These are phyloP conservation scores for Vitis hybrid DNA, from an alignment of 177 flowering plant species.

Conservation along the genomic window DNA sequence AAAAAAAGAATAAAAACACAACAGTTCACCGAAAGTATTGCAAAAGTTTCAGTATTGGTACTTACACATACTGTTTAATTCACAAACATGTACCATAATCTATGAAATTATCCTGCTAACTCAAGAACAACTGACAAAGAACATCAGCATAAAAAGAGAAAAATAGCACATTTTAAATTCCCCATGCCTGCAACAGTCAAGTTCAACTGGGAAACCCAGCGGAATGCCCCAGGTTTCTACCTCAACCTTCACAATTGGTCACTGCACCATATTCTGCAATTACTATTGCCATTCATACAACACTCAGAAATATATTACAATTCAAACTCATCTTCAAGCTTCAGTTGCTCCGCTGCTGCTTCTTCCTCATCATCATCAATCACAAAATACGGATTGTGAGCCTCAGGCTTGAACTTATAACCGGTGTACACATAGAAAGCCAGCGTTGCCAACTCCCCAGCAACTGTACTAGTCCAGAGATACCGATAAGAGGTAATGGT, in stretches of 20 bases:
- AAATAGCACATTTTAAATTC: background rate
- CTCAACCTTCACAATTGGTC: slow-evolving; percentile 4
- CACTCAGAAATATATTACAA: slow-evolving; percentile 33
- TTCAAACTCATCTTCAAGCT: slow-evolving; percentile 86
- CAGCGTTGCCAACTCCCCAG: slow-evolving; percentile 77
- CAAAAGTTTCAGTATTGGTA: slow-evolving; percentile 5
- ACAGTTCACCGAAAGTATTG: background rate
- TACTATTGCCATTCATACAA: background rate
- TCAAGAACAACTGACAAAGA: background rate
- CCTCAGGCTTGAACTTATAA: slow-evolving; percentile 80
- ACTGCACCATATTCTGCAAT: slow-evolving; percentile 12
- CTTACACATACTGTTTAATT: slow-evolving; percentile 10
- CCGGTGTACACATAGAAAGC: slow-evolving; percentile 78
- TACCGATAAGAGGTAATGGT: slow-evolving; percentile 76
- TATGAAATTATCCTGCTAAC: slow-evolving; percentile 9
- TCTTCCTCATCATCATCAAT: slow-evolving; percentile 90
- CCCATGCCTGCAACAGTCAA: slow-evolving; percentile 7
- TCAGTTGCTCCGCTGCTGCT: slow-evolving; percentile 77
- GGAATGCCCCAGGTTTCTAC: slow-evolving; percentile 10
- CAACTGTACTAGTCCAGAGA: slow-evolving; percentile 79
- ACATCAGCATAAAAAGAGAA: background rate
- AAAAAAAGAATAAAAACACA: background rate
- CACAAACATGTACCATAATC: slow-evolving; percentile 6
- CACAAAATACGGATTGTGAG: slow-evolving; percentile 75
- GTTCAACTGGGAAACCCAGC: background rate